Evolutionary conservation across 2,329 filamentous ascomycete species (phyloP), one percentile per base, ranked within the genome.

Genomic region (Nothophaeocryptopus gaeumannii): DNA sequence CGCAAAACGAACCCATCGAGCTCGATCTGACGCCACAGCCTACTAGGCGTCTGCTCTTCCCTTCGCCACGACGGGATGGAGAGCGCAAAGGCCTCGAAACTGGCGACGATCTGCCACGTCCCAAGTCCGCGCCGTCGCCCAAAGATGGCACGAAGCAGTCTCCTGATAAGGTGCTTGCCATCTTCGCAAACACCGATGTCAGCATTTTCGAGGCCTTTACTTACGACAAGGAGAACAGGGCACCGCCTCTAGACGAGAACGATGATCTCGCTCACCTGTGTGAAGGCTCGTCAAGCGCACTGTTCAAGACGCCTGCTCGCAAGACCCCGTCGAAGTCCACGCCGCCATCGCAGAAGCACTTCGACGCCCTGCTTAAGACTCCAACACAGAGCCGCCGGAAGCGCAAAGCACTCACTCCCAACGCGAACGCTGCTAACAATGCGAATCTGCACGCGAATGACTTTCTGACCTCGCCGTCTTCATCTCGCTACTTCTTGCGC

Each of bases 31-130:
- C 80, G 3, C 80, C 81, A 2, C 81, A 76, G 61, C 77, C 80
- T 15, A 90, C 86, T 0, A 78, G 86, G 53, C 78, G 89, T 50
- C 70, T 91, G 2, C 75, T 93, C 1, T 93, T 93, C 62, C 86
- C 88, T 1, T 90, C 86, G 0, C 88, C 88, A 2, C 78, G 83
- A 37, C 86, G 85, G 57, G 79, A 82, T 29, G 80, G 78, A 32
- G 75, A 81, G 39, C 71, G 78, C 1, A 88, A 83, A 63, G 78
- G 80, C 15, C 74, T 88, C 2, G 78, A 79, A 41, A 81, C 84
- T 39, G 50, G 44, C 29, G 33, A 55, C 39, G 47, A 49, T 15
- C 32, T 49, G 9, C 40, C 50, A 16, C 32, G 39, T 11, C 42
- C 45, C 13, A 48, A 52, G 32, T 51, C 56, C 26, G 56, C 48